Percentiles rank a stretch among this genome's conserved stretches.
These are phyloP conservation scores for Acer campestre DNA, from an alignment of 345 rosid species.

Conservation along the genomic window DNA sequence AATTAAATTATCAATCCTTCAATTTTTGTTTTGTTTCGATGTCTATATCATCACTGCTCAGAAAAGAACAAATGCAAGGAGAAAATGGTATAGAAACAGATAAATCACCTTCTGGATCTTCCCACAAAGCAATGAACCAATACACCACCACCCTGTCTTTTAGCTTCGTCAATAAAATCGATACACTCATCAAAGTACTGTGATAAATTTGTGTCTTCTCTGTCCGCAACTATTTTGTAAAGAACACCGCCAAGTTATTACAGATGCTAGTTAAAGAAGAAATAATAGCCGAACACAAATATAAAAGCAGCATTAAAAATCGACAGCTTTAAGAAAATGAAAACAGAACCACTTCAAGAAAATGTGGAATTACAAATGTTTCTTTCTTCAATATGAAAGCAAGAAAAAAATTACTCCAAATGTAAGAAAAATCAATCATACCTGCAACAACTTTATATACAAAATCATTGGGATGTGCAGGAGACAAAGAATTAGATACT, in stretches of 20 bases:
- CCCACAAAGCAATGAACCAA: conserved; percentile 84
- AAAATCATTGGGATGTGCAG: conserved; percentile 62
- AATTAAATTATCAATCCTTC: too few relatives aligned
- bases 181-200: conserved; percentile 68
- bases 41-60: neutral
- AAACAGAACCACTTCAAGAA: neutral
- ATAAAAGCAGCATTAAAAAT: neutral
- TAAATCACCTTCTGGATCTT: conserved; percentile 67
- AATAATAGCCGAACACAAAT: neutral
- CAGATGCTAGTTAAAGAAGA: neutral
- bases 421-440: conserved; percentile 15
- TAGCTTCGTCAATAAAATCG: conserved; percentile 70
- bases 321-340: neutral
- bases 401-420: neutral
- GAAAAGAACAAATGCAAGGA: neutral
- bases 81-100: neutral
- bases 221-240: conserved; percentile 58
- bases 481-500: conserved; percentile 58
- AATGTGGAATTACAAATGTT: neutral
- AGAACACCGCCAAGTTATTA: neutral
- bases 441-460: conserved; percentile 68
- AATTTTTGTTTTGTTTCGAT: too few relatives aligned
- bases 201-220: conserved; percentile 52
- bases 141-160: conserved; percentile 63
- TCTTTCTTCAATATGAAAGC: neutral